Percentiles rank a stretch among this genome's conserved stretches.
These are phyloP conservation scores for Bimuria novae-zelandiae DNA, from an alignment of 2,329 filamentous ascomycete genomes.

Conservation along the genomic window DNA sequence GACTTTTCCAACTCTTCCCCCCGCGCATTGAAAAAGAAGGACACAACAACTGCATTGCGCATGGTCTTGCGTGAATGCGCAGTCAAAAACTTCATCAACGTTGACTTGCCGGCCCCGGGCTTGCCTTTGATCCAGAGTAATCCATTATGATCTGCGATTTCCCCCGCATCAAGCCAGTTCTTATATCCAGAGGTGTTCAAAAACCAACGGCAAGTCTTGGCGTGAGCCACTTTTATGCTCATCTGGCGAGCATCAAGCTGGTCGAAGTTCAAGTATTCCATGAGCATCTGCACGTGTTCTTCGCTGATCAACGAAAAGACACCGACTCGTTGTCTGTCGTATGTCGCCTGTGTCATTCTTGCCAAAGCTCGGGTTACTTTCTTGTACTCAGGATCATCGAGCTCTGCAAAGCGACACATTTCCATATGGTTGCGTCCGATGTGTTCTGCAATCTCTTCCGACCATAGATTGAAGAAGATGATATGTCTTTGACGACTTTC, in stretches of 20 bases:
- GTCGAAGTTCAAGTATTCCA: slow-evolving; percentile 43
- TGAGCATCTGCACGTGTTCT: slow-evolving; percentile 10
- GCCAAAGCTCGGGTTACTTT: slow-evolving; percentile 9
- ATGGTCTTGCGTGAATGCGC: not conserved
- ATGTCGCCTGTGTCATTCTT: not conserved
- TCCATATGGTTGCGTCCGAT: slow-evolving; percentile 31
- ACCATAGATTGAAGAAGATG: slow-evolving; percentile 41
- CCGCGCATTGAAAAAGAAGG: slow-evolving; percentile 24
- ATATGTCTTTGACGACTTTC: slow-evolving; percentile 45
- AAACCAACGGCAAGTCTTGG: slow-evolving; percentile 49
- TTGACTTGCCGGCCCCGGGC: slow-evolving; percentile 45
- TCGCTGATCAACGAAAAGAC: not conserved
- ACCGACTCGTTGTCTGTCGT: not conserved
- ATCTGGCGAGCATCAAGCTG: slow-evolving; percentile 43
- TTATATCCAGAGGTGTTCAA: slow-evolving; percentile 36
- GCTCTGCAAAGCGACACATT: slow-evolving; percentile 31
- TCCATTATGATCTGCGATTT: slow-evolving; percentile 36
- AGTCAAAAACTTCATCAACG: slow-evolving; percentile 13
- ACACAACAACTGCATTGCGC: slow-evolving; percentile 5
- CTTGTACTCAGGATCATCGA: slow-evolving; percentile 20
- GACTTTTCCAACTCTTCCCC: slow-evolving; percentile 15
- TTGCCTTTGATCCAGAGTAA: slow-evolving; percentile 53
- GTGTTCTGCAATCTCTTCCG: slow-evolving; percentile 39
- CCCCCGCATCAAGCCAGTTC: slow-evolving; percentile 42
- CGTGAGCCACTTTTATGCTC: slow-evolving; percentile 42